Conservation (phyloP, 805 yeast species). For the Yamadazyma kitorensis region DNA sequence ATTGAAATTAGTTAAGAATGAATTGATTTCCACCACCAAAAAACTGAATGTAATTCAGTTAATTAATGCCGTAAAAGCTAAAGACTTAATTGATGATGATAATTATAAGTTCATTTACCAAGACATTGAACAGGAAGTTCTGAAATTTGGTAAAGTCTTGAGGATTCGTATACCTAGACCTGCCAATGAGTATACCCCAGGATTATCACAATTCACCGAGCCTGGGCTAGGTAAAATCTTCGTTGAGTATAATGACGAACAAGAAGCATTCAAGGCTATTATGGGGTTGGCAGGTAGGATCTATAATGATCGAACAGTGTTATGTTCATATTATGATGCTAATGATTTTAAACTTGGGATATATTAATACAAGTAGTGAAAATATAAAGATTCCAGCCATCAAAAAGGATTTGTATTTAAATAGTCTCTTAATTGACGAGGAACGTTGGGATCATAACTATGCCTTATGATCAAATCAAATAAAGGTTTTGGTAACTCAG, state of each 20-base stretch:
- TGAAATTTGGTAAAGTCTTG: constrained; percentile 49
- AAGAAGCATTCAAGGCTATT: constrained; percentile 53
- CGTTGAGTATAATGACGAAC: constrained; percentile 56
- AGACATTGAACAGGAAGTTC: constrained; percentile 51
- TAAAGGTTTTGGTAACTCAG: constrained; percentile 64
- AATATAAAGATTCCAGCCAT: neutral
- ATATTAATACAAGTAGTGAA: constrained; percentile 12
- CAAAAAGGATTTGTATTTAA: too few species aligned
- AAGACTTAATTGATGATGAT: constrained; percentile 54
- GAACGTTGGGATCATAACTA: constrained; percentile 50
- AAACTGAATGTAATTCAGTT: constrained; percentile 59
- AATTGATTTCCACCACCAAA: constrained; percentile 32
- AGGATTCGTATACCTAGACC: constrained; percentile 64
- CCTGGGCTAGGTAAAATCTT: constrained; percentile 72
- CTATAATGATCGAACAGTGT: constrained; percentile 66
- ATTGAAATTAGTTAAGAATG: constrained; percentile 34
- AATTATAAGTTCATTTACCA: constrained; percentile 48
- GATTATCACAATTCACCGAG: constrained; percentile 32
- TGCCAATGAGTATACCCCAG: constrained; percentile 45
- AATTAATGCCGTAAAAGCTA: constrained; percentile 61
- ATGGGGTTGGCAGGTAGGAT: constrained; percentile 61
- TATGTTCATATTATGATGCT: constrained; percentile 62
- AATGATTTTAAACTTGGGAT: constrained; percentile 51
- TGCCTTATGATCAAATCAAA: constrained; percentile 65
- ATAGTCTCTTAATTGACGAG: constrained; percentile 28